Percentiles rank a stretch among this genome's conserved stretches.
Conservation (phyloP, 306 rosid genomes). For the Citrullus mucosospermus region DNA sequence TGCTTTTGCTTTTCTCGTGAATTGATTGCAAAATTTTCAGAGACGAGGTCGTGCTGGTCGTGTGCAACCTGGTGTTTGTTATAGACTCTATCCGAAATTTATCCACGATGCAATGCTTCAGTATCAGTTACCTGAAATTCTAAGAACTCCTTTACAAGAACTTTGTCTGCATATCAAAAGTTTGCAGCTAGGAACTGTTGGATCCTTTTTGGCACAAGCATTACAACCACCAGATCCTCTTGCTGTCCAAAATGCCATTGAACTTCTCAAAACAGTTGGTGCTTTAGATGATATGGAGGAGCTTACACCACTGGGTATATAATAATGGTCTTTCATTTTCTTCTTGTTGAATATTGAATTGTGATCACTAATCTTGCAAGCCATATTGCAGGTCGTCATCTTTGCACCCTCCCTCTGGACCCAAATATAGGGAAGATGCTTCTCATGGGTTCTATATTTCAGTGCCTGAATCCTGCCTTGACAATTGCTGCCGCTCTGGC, state of each 20-base stretch:
- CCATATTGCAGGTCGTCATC: constrained; percentile 60
- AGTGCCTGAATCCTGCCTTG: constrained; percentile 88
- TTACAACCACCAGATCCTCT: constrained; percentile 96
- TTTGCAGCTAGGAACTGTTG: constrained; percentile 85
- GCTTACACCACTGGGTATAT: constrained; percentile 84
- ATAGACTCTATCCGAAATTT: constrained; percentile 75
- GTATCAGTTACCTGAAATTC: constrained; percentile 91
- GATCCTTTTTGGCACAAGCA: constrained; percentile 81
- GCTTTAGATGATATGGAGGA: constrained; percentile 76
- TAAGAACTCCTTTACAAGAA: constrained; percentile 94
- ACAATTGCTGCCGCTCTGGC: constrained; percentile 94
- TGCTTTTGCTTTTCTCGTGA: background rate
- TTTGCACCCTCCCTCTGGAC: constrained; percentile 87
- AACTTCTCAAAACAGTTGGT: constrained; percentile 87
- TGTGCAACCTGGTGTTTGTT: constrained; percentile 92
- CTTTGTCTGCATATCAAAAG: constrained; percentile 90
- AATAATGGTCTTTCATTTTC: constrained; percentile 9
- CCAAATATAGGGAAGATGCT: constrained; percentile 99
- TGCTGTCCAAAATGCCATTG: constrained; percentile 88
- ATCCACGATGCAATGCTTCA: constrained; percentile 78
- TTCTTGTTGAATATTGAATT: constrained; percentile 11
- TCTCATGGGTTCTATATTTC: constrained; percentile 93
- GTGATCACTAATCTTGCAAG: constrained; percentile 8
- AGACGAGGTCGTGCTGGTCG: constrained; percentile 99
- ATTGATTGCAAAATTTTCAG: constrained; percentile 30